Evolutionary conservation across 805 yeast species (phyloP).

Genomic region (Scheffersomyces lignosus): DNA sequence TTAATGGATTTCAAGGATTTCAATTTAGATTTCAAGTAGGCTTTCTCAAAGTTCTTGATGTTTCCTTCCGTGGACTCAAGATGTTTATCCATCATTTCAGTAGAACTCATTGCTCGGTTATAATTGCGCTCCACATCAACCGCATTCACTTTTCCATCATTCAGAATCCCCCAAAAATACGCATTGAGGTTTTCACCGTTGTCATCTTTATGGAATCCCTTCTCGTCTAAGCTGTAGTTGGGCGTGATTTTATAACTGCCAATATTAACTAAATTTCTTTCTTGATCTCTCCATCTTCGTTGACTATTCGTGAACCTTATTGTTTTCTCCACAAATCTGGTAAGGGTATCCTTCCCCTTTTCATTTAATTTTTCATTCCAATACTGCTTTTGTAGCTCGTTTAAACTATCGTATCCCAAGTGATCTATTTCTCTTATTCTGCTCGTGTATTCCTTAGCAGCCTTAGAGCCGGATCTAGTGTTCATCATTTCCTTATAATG

Average conservation of each 20-base stretch:
- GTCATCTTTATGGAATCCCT: no score
- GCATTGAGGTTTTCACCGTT: neutral
- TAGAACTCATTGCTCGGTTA: neutral
- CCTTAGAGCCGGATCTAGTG: constrained; percentile 2
- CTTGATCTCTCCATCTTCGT: constrained; percentile 13
- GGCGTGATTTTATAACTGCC: constrained; percentile 3
- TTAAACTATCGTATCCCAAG: neutral
- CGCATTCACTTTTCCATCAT: neutral
- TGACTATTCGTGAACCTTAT: constrained; percentile 17
- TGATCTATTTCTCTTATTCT: neutral
- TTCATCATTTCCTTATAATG: constrained; percentile 13
- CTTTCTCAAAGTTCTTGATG: constrained; percentile 14
- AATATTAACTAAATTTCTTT: constrained; percentile 11
- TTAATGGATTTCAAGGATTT: neutral
- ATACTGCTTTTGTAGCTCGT: constrained; percentile 6
- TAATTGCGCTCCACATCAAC: neutral
- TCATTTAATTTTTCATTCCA: constrained; percentile 8
- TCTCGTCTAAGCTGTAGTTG: no score
- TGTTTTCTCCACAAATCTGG: constrained; percentile 14
- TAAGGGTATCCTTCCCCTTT: constrained; percentile 11
- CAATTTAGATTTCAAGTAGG: constrained; percentile 9
- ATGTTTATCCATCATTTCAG: constrained; percentile 10
- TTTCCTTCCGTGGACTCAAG: constrained; percentile 8
- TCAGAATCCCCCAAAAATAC: neutral
- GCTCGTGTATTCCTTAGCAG: no score